These are phyloP conservation scores for Begonia loranthoides DNA, from an alignment of 306 rosid species.

Conservation along the genomic window DNA sequence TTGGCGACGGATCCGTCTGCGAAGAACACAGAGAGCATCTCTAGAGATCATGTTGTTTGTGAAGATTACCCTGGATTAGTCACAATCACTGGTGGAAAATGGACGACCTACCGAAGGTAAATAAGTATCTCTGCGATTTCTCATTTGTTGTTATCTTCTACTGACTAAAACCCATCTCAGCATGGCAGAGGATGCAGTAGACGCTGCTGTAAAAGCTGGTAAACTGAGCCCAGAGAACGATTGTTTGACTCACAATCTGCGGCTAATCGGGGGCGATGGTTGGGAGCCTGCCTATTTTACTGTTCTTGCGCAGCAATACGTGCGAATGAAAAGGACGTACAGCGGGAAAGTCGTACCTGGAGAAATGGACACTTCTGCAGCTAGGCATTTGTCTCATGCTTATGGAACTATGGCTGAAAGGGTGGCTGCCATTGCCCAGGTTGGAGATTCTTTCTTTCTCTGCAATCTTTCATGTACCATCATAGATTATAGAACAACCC, in stretches of 20 bases:
- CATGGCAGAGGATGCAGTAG: conserved; percentile 99
- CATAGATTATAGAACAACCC: too few relatives aligned
- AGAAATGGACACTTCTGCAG: conserved; percentile 71
- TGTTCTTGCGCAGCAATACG: conserved; percentile 78
- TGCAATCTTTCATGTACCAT: too few relatives aligned
- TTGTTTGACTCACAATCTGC: conserved; percentile 54
- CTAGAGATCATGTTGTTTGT: conserved; percentile 97
- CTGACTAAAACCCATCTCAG: conserved; percentile 40
- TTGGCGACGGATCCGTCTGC: conserved; percentile 85
- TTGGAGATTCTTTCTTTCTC: conserved; percentile 11
- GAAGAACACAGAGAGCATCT: conserved; percentile 74
- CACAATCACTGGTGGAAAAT: conserved; percentile 97
- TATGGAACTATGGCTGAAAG: conserved; percentile 80
- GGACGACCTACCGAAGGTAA: conserved; percentile 99
- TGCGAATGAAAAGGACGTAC: conserved; percentile 69
- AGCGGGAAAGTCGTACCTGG: conserved; percentile 83
- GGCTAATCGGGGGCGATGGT: conserved; percentile 75
- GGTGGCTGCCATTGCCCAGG: conserved; percentile 96
- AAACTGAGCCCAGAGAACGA: conserved; percentile 54
- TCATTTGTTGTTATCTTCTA: conserved; percentile 5
- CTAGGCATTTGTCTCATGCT: conserved; percentile 84
- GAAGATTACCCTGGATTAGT: conserved; percentile 98
- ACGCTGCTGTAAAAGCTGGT: conserved; percentile 85
- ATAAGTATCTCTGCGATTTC: too few relatives aligned
- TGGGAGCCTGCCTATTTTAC: conserved; percentile 92